Base-by-base conservation (phyloP, 805 yeast genomes). In the Dipodascus geniculatus region DNA sequence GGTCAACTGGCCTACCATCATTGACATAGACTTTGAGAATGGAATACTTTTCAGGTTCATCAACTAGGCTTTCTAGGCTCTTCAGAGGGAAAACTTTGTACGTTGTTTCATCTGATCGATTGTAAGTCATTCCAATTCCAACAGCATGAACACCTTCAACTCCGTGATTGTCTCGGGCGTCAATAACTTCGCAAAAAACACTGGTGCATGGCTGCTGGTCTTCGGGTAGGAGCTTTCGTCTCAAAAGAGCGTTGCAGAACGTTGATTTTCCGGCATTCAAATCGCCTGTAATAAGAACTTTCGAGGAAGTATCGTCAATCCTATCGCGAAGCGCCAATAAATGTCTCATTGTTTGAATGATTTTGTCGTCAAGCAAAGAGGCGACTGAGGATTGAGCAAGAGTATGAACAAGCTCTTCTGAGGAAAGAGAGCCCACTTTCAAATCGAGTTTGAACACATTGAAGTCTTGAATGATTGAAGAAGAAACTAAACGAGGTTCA, bases 151-250 rank as follows among this genome's bases (percentile, higher is more conserved):
- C 97, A 66, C 90, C 96, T 69, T 95, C 97, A 16, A 80, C 62
- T 17, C 83, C 80, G 44, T 75, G 71, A 64, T 91, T 91, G 48
- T 82, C 86, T 20, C 80, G 72, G 9, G 89, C 87, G 66, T 93
- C 96, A 24, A 87, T 73, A 4, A 95, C 91, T 68, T 95, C 99
- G 66, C 96, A 90, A 63, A 95, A 95, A 0, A 93, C 96, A 57
- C 87, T 83, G 0, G 99, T 93, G 63, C 97, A 89, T 1, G 99
- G 99, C 65, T 93, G 96, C 64, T 93, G 99, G 68, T 93, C 99
- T 63, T 86, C 96, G 0, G 99, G 99, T 50, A 93, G 70, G 2
- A 93, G 69, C 51, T 80, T 78, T 51, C 93, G 76, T 59, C 90
- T 75, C 55, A 93, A 70, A 44, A 93, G 71, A 1, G 96, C 91